Conservation (phyloP, 176 grass and related monocot genomes). For the Paspalum vaginatum region DNA sequence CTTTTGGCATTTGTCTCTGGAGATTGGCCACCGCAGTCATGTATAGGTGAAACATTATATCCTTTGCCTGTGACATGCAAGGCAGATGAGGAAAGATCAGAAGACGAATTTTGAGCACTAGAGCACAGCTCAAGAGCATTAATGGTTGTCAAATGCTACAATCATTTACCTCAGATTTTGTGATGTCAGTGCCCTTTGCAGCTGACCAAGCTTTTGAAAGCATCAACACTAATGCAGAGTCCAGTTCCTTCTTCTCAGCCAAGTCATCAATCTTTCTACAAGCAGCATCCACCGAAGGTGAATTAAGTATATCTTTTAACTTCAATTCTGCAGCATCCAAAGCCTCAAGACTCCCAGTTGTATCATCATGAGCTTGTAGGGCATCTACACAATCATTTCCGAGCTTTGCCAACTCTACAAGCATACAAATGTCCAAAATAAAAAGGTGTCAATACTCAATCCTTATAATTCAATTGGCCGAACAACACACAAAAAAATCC, state of each 20-base stretch:
- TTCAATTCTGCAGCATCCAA: constrained; percentile 73
- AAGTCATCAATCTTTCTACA: constrained; percentile 92
- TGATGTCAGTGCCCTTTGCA: constrained; percentile 79
- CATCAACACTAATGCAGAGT: constrained; percentile 74
- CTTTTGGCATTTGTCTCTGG: constrained; percentile 82
- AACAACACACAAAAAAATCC: neutral
- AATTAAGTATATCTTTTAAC: constrained; percentile 85
- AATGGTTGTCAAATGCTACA: neutral
- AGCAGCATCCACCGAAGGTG: constrained; percentile 61
- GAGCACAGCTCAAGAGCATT: neutral
- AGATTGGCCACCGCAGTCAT: constrained; percentile 78
- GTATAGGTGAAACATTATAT: constrained; percentile 85
- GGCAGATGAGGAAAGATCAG: constrained; percentile 17
- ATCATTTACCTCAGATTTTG: constrained; percentile 72
- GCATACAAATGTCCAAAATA: constrained; percentile 17
- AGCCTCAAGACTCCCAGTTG: constrained; percentile 61
- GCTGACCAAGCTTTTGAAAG: constrained; percentile 88
- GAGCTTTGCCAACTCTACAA: constrained; percentile 70
- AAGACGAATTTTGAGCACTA: neutral
- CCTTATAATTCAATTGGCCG: neutral
- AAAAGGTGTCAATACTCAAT: neutral
- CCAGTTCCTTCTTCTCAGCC: constrained; percentile 83
- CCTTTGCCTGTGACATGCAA: constrained; percentile 55
- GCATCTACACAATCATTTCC: constrained; percentile 86
- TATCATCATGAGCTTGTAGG: constrained; percentile 77